Percentiles rank a stretch among this genome's conserved stretches.
These are phyloP conservation scores for Durotheca rogersii DNA, from an alignment of 495 filamentous ascomycete genomes.

Conservation along the genomic window DNA sequence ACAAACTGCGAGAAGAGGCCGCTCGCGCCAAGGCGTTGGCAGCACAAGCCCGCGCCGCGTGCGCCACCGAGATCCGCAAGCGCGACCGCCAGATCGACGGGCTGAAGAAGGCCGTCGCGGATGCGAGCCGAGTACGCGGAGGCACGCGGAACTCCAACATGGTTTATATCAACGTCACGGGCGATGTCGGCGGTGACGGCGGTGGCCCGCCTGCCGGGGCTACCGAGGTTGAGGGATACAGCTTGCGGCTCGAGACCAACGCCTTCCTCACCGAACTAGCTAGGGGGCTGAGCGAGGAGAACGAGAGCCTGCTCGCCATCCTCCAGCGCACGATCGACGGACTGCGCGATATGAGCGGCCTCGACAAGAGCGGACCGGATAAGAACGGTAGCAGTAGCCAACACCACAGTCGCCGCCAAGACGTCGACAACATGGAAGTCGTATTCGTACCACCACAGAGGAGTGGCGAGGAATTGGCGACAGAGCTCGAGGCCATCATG, in stretches of 20 bases:
- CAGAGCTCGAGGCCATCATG: conserved; percentile 70
- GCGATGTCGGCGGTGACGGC: conserved; percentile 42
- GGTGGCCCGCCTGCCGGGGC: conserved; percentile 45
- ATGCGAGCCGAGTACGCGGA: conserved; percentile 50
- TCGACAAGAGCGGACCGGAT: conserved; percentile 50
- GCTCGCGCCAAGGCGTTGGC: conserved; percentile 72
- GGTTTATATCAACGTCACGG: conserved; percentile 57
- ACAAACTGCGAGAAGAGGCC: conserved; percentile 76
- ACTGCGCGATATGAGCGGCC: conserved; percentile 75
- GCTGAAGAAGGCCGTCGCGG: conserved; percentile 74
- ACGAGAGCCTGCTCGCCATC: conserved; percentile 76
- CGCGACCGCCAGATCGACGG: conserved; percentile 85
- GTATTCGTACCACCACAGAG: conserved; percentile 53
- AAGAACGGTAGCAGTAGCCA: conserved; percentile 27
- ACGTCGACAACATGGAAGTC: conserved; percentile 39
- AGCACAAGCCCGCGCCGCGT: conserved; percentile 79
- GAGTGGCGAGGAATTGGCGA: conserved; percentile 66
- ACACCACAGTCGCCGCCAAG: conserved; percentile 48
- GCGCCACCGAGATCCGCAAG: conserved; percentile 89
- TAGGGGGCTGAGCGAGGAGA: conserved; percentile 88
- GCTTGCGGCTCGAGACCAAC: conserved; percentile 81
- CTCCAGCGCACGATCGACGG: conserved; percentile 68
- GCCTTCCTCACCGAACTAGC: conserved; percentile 88
- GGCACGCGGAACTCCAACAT: conserved; percentile 50
- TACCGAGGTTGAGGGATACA: conserved; percentile 63